Percentiles rank a stretch among this genome's conserved stretches.
phyloP scores from a whole-genome alignment of 768 basidiomycete genomes.

The Amanita pallidorosea region DNA sequence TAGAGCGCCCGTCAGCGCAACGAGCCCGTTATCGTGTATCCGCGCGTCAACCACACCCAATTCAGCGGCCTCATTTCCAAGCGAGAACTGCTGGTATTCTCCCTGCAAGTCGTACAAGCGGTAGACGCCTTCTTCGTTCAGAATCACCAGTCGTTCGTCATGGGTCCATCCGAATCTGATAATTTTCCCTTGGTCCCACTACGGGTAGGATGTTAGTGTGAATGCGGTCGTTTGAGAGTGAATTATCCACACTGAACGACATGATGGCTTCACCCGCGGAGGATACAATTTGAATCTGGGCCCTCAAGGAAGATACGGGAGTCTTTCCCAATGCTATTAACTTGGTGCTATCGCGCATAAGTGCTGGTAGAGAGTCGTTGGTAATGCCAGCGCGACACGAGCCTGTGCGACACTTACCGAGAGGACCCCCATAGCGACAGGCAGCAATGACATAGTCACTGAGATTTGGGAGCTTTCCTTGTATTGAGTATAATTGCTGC shows the following conservation, averaged over 20 bases:
- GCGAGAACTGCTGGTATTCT: conserved; percentile 76
- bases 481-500: conserved; percentile 74
- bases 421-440: conserved; percentile 80
- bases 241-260: conserved; percentile 59
- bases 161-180: conserved; percentile 75
- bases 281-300: conserved; percentile 84
- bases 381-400: neutral
- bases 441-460: conserved; percentile 72
- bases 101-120: conserved; percentile 82
- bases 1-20: conserved; percentile 71
- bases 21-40: conserved; percentile 80
- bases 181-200: conserved; percentile 91
- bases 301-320: conserved; percentile 48
- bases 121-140: conserved; percentile 91
- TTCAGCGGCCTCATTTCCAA: conserved; percentile 76
- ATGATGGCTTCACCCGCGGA: conserved; percentile 68
- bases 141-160: conserved; percentile 72
- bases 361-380: conserved; percentile 34
- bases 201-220: conserved; percentile 9
- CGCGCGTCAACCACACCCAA: conserved; percentile 77
- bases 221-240: conserved; percentile 4
- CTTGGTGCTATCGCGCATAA: conserved; percentile 81
- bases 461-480: conserved; percentile 70
- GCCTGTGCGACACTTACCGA: conserved; percentile 48
- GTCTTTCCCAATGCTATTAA: conserved; percentile 59